Evolutionary conservation across 768 basidiomycete genomes (phyloP), one percentile per base, ranked within the genome.

Genomic region (Termitomyces sp.): DNA sequence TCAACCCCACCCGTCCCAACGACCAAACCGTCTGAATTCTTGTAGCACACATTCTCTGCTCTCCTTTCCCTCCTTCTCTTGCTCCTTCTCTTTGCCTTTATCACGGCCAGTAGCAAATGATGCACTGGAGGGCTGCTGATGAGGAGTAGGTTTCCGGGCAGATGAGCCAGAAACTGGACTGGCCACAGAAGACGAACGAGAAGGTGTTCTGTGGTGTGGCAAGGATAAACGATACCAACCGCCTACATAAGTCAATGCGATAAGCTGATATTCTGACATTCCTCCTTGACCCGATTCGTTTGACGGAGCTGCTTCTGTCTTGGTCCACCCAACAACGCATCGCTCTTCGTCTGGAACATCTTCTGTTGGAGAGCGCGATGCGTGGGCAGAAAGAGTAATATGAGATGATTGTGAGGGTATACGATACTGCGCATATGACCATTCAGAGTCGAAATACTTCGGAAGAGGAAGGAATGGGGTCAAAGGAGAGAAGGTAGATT

Each of bases 401-500:
- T 94, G 92, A 8, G 92, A 77, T 1, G 88, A 87, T 63, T 92
- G 90, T 2, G 88, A 76, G 3, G 94, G 94, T 66, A 97, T 90
- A 43, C 91, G 83, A 69, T 91, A 97, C 63, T 92, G 89, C 14
- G 94, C 92, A 67, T 96, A 94, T 0, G 94, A 95, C 94, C 94
- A 96, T 69, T 94, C 88, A n/a, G 92, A 94, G 65, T 87, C 86
- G 67, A 97, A 94, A 69, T 96, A 96, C 60, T 89, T 91, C 18
- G 93, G 93, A 34, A 92, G 77, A 14, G 88, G 89, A 10, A 96
- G 72, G 66, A 87, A 94, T 3, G 89, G 86, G 16, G 87, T 82
- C 47, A 96, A 72, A 4, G 88, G 85, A 0, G 89, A 92, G 63
- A 95, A 79, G 6, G 89, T 82, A 7, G 91, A 94, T 59, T 91